A percentile compares a stretch with the other conserved stretches of the same genome.
These are phyloP conservation scores for Colletotrichum sp. DNA, from an alignment of 2,329 filamentous ascomycete species.

Conservation along the genomic window DNA sequence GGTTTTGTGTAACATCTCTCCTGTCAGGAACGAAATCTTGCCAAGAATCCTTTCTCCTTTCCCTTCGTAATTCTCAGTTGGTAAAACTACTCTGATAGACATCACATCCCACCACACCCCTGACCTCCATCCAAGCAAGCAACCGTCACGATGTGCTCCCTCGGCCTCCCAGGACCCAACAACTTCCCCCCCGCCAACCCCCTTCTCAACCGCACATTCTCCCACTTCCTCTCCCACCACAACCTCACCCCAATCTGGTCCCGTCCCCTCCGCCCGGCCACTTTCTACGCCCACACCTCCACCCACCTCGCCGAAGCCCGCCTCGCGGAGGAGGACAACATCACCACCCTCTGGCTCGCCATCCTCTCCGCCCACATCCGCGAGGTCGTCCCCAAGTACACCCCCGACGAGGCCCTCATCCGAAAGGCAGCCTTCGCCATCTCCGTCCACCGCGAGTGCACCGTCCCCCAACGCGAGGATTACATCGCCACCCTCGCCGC, in stretches of 20 bases:
- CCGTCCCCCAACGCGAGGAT: background rate
- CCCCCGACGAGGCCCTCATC: background rate
- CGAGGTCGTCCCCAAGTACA: background rate
- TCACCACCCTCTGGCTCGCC: background rate
- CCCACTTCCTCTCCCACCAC: background rate
- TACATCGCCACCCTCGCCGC: background rate
- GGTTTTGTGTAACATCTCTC: background rate
- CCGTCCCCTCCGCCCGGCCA: background rate
- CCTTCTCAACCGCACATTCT: background rate
- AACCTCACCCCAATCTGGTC: background rate
- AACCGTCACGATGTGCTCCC: background rate
- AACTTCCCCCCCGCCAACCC: background rate
- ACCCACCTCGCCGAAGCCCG: background rate
- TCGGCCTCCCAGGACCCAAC: background rate
- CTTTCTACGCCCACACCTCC: background rate
- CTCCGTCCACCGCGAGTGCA: background rate
- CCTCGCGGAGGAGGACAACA: background rate
- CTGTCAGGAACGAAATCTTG: fast-evolving
- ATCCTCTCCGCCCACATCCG: background rate
- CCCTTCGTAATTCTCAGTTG: fast-evolving
- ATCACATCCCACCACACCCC: background rate
- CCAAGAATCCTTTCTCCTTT: background rate
- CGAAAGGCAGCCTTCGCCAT: background rate
- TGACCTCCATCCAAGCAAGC: background rate
- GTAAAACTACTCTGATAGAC: background rate